Conservation (phyloP, 768 basidiomycete species). For the Lentinula boryana region DNA sequence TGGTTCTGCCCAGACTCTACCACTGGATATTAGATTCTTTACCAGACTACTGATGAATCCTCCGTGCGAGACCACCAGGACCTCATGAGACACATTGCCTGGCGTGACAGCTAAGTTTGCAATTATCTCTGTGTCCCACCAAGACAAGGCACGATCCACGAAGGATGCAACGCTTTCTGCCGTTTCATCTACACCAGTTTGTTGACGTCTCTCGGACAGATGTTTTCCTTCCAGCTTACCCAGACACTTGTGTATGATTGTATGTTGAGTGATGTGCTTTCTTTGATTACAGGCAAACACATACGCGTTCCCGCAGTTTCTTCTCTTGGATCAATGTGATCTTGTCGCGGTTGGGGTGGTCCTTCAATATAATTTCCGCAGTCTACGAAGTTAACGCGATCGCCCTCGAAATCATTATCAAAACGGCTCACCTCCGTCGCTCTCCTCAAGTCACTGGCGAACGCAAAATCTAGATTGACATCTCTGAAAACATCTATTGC, state of each 20-base stretch:
- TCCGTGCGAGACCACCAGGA: slow-evolving; percentile 65
- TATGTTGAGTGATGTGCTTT: not conserved
- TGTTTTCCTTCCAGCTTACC: slow-evolving; percentile 53
- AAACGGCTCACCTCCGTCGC: slow-evolving; percentile 52
- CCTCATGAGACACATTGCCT: slow-evolving; percentile 24
- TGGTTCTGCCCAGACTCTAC: slow-evolving; percentile 25
- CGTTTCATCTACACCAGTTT: slow-evolving; percentile 20
- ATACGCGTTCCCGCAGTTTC: slow-evolving; percentile 62
- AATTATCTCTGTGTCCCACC: slow-evolving; percentile 54
- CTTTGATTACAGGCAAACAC: slow-evolving; percentile 13
- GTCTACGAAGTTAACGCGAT: slow-evolving; percentile 37
- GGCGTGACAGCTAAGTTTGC: slow-evolving; percentile 14
- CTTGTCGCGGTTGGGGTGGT: slow-evolving; percentile 33
- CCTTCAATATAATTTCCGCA: slow-evolving; percentile 51
- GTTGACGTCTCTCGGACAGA: slow-evolving; percentile 1
- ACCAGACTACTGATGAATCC: slow-evolving; percentile 55
- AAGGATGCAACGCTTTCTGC: slow-evolving; percentile 38
- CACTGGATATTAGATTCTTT: slow-evolving; percentile 34
- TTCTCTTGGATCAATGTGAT: slow-evolving; percentile 34
- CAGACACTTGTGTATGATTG: slow-evolving; percentile 37
- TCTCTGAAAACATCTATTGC: slow-evolving; percentile 49
- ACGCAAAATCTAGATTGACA: slow-evolving; percentile 52
- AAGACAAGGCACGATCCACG: slow-evolving; percentile 40
- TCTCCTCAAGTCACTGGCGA: slow-evolving; percentile 67
- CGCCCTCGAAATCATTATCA: not conserved